Evolutionary conservation across 208 protist species (phyloP), one percentile per base, ranked within the genome.

Genomic region (Entamoeba dispar): DNA sequence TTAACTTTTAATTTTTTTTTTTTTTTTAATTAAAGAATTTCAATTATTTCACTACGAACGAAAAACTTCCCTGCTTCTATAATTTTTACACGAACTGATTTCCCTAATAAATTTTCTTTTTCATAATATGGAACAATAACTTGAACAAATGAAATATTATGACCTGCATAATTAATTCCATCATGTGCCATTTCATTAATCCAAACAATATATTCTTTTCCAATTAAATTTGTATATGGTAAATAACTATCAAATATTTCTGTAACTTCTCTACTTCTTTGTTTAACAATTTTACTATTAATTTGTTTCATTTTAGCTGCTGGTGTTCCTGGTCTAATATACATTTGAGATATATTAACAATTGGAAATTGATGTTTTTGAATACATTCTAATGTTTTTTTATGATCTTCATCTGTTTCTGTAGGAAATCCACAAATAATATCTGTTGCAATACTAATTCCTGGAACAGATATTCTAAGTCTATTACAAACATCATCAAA

Each of bases 371-470:
- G 1, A 14, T 31, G 12, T 90, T 10, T 14, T 51, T 49, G 3
- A 14, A 94, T 10, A 4, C 31, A 22, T n/a, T 57, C 50, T 4
- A 93, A 43, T 2, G 93, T 92, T 34, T 91, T n/a, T 69, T 86
- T n/a, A 47, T 92, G 57, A 22, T 94, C 69, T 91, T 94, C 92
- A n/a, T 94, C 93, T 3, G 57, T 93, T 92, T 94, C 93, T 31
- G 52, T 73, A 31, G 93, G 93, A 52, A 92, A 94, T 38, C 47
- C 92, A 47, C 34, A 50, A 49, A 94, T 94, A 38, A 94, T 92
- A 34, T 94, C 93, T 3, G 93, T 94, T 38, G 31, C 15, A 15
- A 94, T 61, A 27, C 43, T 50, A 27, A 93, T 38, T 5, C 34
- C 57, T 22, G 51, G 92, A n/a, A 77, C 27, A 12, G 5, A 0